phyloP scores from a whole-genome alignment of 2,329 filamentous ascomycete species.

The Fusarium cicatricum region DNA sequence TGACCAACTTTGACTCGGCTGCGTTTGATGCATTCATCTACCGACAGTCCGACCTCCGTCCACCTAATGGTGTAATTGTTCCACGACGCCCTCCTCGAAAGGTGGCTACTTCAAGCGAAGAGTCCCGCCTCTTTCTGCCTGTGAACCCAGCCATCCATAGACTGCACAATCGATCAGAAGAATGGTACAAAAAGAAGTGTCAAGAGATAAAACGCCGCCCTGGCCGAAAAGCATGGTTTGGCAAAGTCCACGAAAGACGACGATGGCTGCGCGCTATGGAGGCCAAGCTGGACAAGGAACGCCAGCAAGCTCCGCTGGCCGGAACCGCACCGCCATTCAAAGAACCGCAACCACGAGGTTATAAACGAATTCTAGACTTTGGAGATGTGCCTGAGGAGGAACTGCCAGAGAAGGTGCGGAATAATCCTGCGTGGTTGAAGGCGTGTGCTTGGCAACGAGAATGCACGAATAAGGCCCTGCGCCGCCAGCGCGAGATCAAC shows the following conservation, averaged over 20 bases:
- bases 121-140: conserved; percentile 52
- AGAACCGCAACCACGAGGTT: conserved; percentile 44
- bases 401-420: conserved; percentile 55
- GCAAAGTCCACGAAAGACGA: conserved; percentile 53
- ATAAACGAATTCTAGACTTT: conserved; percentile 47
- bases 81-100: conserved; percentile 5
- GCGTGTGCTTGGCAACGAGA: conserved; percentile 51
- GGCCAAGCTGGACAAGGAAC: conserved; percentile 20
- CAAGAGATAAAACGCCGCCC: conserved; percentile 59
- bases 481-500: conserved; percentile 21
- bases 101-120: conserved; percentile 18
- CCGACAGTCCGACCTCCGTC: conserved; percentile 41
- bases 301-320: conserved; percentile 12
- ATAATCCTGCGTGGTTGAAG: conserved; percentile 56
- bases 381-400: conserved; percentile 49
- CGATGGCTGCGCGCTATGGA: conserved; percentile 43
- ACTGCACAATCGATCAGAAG: conserved; percentile 51
- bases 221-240: conserved; percentile 60
- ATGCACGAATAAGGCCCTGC: conserved; percentile 27
- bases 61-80: conserved; percentile 37
- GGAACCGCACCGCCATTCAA: conserved; percentile 25
- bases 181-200: conserved; percentile 58
- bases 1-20: conserved; percentile 34
- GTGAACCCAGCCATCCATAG: conserved; percentile 62
- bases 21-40: conserved; percentile 53